Evolutionary conservation across 495 filamentous ascomycete species (phyloP).

Genomic region (Friedmanniomyces simplex): DNA sequence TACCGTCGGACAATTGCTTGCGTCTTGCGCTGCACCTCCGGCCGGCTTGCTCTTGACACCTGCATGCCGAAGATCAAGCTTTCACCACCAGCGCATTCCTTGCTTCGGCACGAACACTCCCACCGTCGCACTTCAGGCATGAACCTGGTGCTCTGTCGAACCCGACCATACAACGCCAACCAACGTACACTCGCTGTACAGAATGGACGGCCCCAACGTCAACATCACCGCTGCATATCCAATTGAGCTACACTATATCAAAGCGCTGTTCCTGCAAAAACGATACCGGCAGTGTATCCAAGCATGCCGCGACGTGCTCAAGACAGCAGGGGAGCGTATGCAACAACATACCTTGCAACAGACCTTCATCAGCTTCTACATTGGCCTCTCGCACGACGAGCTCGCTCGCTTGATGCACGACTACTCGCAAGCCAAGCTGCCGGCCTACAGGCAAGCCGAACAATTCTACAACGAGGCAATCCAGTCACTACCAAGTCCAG

Average conservation of each 20-base stretch:
- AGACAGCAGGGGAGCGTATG: not conserved
- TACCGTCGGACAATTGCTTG: too few relatives aligned
- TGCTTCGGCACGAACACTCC: too few relatives aligned
- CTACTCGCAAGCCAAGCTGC: conserved; percentile 9
- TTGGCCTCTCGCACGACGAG: conserved; percentile 15
- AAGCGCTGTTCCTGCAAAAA: conserved; percentile 8
- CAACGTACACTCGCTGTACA: not conserved
- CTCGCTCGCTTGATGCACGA: conserved; percentile 17
- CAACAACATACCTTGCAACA: not conserved
- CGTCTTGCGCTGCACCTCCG: too few relatives aligned
- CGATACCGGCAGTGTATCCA: conserved; percentile 16
- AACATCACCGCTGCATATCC: not conserved
- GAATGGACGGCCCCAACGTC: not conserved
- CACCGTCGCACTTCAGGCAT: too few relatives aligned
- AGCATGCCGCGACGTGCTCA: conserved; percentile 10
- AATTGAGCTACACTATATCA: conserved; percentile 12
- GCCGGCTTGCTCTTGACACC: too few relatives aligned
- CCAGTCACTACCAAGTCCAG: not conserved
- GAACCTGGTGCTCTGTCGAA: too few relatives aligned
- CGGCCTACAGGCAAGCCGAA: conserved; percentile 12
- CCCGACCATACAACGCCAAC: too few relatives aligned
- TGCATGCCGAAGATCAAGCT: too few relatives aligned
- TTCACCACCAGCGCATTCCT: too few relatives aligned
- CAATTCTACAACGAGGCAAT: conserved; percentile 7
- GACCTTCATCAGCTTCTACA: conserved; percentile 16